Base-by-base conservation (phyloP, 306 rosid species). In the Gastrolobium bilobum region DNA sequence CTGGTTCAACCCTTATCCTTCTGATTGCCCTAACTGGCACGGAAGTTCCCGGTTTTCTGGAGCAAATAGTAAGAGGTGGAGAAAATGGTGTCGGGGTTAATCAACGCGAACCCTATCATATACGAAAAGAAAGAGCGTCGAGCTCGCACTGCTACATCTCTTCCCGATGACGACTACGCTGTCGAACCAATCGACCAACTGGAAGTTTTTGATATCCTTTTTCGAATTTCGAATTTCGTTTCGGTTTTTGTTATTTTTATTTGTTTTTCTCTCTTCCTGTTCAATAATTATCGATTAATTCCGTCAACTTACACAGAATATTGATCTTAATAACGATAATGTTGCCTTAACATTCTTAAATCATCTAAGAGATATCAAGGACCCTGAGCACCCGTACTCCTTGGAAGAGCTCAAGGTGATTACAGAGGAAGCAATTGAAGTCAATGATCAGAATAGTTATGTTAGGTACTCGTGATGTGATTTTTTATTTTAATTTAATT, bases 401-500 rank as follows among this genome's bases (percentile, higher is more conserved):
- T 83, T 93, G 88, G 98, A 95, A 79, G 97, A 95, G 91, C 99
- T 95, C 82, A 91, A 93, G 84, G 98, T 95, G 62, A 90, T 96
- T 65, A 81, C 93, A 0, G 97, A 93, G 85, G 99, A 93, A 75
- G 98, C 93, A 8, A 60, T 96, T 75, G 94, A 96, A 84, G 93
- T 96, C 57, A 89, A 96, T 70, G 96, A 91, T 59, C 37, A 53
- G 11, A 88, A 61, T 64, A 91, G 96, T 75, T 86, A 91, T 67
- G 97, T 93, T 68, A 96, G 97, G 99, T 93, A 83, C 39, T 68
- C 37, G 67, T 7, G 9, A 15, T 0, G 3, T 48, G 2, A 0
- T 56, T 78, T n/a, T 31, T 48, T 10, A 20, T 20, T 20, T 20
- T 20, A 20, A 20, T 20, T 20, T 20, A 20, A 20, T 20, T 20